Evolutionary conservation across 495 filamentous ascomycete genomes (phyloP).

Genomic region (Hypoxylon fragiforme): DNA sequence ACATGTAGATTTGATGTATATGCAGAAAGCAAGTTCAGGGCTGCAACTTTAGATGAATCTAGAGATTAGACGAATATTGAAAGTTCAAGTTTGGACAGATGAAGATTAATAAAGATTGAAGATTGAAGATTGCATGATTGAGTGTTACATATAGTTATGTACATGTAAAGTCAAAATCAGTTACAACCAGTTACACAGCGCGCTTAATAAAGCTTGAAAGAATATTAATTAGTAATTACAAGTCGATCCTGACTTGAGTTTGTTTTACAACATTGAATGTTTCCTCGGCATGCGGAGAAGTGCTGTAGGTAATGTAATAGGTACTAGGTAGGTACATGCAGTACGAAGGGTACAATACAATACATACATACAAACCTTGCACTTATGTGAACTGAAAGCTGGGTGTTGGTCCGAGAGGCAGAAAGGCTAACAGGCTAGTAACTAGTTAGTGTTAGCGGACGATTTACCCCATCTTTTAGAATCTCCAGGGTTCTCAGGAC

Average conservation of each 20-base stretch:
- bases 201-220: slow-evolving; percentile 17
- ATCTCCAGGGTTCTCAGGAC: slow-evolving; percentile 20
- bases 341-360: background rate
- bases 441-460: slow-evolving; percentile 2
- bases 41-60: too few species aligned
- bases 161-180: too few species aligned
- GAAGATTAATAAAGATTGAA: too few species aligned
- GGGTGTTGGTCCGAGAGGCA: slow-evolving; percentile 11
- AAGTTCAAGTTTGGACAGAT: background rate
- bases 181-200: slow-evolving; percentile 9
- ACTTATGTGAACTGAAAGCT: too few species aligned
- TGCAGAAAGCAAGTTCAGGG: too few species aligned
- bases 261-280: too few species aligned
- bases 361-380: too few species aligned
- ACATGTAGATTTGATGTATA: too few species aligned
- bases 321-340: background rate
- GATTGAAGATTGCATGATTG: too few species aligned
- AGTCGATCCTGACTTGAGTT: too few species aligned
- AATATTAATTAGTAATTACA: background rate
- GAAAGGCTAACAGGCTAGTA: too few species aligned
- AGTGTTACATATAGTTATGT: background rate
- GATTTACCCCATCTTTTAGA: slow-evolving; percentile 34
- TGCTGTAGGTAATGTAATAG: background rate
- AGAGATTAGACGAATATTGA: background rate
- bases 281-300: background rate